A percentile compares a stretch with the other conserved stretches of the same genome.
Conservation (phyloP, 768 basidiomycete genomes). For the Suillus paluster region DNA sequence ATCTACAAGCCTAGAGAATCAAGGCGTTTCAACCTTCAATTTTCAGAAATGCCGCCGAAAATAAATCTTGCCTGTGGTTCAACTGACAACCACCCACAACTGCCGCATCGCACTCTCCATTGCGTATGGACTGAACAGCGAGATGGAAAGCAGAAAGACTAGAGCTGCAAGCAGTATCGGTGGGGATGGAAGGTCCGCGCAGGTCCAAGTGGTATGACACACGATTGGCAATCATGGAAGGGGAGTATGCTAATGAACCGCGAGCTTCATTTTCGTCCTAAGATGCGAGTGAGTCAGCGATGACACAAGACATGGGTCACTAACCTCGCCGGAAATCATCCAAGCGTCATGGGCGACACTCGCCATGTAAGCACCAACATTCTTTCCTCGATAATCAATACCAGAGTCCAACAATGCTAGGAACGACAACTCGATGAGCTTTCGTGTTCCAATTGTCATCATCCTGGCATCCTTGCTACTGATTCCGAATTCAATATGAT, state of each 20-base stretch:
- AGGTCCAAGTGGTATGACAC: conserved; percentile 41
- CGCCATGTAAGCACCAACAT: conserved; percentile 47
- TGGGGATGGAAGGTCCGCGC: conserved; percentile 52
- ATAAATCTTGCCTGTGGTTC: conserved; percentile 41
- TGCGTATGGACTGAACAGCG: conserved; percentile 46
- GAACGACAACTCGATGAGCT: conserved; percentile 44
- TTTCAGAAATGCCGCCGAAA: conserved; percentile 1
- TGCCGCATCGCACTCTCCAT: conserved; percentile 52
- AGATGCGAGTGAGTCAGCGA: not conserved
- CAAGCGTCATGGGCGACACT: conserved; percentile 30
- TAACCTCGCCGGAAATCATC: conserved; percentile 33
- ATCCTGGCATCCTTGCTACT: conserved; percentile 32
- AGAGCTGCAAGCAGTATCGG: conserved; percentile 57
- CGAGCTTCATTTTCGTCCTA: conserved; percentile 38
- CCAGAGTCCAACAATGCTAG: conserved; percentile 51
- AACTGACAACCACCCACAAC: conserved; percentile 50
- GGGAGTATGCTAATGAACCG: conserved; percentile 39
- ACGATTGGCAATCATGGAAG: conserved; percentile 42
- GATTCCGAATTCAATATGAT: conserved; percentile 39
- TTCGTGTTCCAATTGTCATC: conserved; percentile 40
- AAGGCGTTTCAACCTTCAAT: not conserved
- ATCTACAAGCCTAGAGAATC: conserved; percentile 35
- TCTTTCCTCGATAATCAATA: conserved; percentile 46
- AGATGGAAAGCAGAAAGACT: conserved; percentile 51
- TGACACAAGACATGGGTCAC: not conserved